phyloP scores from a whole-genome alignment of 257 asterid species.

The Nemophila menziesii region DNA sequence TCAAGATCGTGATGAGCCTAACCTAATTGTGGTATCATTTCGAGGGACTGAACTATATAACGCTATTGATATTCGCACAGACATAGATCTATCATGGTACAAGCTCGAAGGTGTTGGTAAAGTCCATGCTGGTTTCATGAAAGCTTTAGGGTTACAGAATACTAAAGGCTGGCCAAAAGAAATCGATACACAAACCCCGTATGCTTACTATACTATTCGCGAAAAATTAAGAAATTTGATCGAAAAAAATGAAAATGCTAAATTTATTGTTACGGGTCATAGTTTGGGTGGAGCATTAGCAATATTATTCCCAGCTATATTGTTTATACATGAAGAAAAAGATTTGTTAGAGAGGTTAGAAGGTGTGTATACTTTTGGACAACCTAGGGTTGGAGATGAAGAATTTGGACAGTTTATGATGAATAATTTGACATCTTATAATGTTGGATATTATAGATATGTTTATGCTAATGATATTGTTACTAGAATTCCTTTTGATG shows the following conservation, averaged over 20 bases:
- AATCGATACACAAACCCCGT: slow-evolving; percentile 8
- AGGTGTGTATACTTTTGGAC: slow-evolving; percentile 74
- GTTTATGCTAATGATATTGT: slow-evolving; percentile 54
- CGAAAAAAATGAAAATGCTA: slow-evolving; percentile 22
- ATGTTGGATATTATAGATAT: slow-evolving; percentile 36
- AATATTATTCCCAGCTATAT: slow-evolving; percentile 29
- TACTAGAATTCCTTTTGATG: slow-evolving; percentile 68
- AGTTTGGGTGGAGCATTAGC: slow-evolving; percentile 80
- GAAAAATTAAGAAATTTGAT: slow-evolving; percentile 28
- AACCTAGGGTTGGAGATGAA: slow-evolving; percentile 65
- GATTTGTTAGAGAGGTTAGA: slow-evolving; percentile 31
- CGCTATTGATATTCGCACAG: slow-evolving; percentile 42
- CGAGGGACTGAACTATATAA: slow-evolving; percentile 52
- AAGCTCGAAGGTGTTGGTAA: slow-evolving; percentile 35
- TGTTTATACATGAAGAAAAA: slow-evolving; percentile 44
- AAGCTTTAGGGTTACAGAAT: slow-evolving; percentile 55
- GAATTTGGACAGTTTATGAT: slow-evolving; percentile 53
- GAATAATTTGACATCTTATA: slow-evolving; percentile 18
- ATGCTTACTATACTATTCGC: slow-evolving; percentile 47
- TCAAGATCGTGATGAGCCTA: slow-evolving; percentile 24
- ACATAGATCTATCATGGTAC: slow-evolving; percentile 56
- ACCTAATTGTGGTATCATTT: slow-evolving; percentile 42
- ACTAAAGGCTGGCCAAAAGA: slow-evolving; percentile 41
- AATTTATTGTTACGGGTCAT: slow-evolving; percentile 52
- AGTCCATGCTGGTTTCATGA: slow-evolving; percentile 46